Conservation (phyloP, 2,329 filamentous ascomycete species). For the Xylariaceae sp. region DNA sequence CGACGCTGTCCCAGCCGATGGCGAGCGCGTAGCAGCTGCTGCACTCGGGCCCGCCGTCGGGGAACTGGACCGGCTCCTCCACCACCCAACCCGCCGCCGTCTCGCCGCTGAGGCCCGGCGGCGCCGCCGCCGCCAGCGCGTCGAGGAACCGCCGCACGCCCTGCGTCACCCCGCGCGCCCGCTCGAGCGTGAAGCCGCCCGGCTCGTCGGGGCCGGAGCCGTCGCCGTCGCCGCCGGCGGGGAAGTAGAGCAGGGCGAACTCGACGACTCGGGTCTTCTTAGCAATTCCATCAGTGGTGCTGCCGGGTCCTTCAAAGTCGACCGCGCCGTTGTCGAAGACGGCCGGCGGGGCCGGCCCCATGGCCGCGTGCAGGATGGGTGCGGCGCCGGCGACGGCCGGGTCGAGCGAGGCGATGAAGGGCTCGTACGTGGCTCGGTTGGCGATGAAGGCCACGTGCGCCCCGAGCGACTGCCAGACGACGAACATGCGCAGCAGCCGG, state of each 20-base stretch:
- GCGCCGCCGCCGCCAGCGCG: background rate
- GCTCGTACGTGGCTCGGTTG: slow-evolving; percentile 6
- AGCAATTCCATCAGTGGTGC: too few relatives aligned
- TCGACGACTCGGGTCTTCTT: slow-evolving; percentile 8
- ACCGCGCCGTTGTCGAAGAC: slow-evolving; percentile 6
- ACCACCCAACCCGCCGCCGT: slow-evolving; percentile 14
- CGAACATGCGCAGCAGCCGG: slow-evolving; percentile 12
- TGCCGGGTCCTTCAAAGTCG: background rate
- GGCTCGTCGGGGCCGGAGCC: too few relatives aligned
- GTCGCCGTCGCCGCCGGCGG: slow-evolving; percentile 2
- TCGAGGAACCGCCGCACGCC: slow-evolving; percentile 5
- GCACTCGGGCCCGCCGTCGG: slow-evolving; percentile 9
- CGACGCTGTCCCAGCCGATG: slow-evolving; percentile 15
- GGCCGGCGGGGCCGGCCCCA: slow-evolving; percentile 11
- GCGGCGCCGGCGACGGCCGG: slow-evolving; percentile 1
- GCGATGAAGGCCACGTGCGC: slow-evolving; percentile 14
- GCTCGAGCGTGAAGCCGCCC: slow-evolving; percentile 2
- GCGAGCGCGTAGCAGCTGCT: slow-evolving; percentile 10
- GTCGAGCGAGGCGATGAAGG: slow-evolving; percentile 8
- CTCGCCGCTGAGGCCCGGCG: slow-evolving; percentile 9
- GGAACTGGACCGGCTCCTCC: slow-evolving; percentile 11
- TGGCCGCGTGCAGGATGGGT: slow-evolving; percentile 11
- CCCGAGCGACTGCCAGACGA: slow-evolving; percentile 16
- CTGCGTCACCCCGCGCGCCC: background rate
- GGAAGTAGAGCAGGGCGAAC: slow-evolving; percentile 15